Evolutionary conservation across 75 land plant genomes (phyloP).

Genomic region (Ceratopteris richardii): DNA sequence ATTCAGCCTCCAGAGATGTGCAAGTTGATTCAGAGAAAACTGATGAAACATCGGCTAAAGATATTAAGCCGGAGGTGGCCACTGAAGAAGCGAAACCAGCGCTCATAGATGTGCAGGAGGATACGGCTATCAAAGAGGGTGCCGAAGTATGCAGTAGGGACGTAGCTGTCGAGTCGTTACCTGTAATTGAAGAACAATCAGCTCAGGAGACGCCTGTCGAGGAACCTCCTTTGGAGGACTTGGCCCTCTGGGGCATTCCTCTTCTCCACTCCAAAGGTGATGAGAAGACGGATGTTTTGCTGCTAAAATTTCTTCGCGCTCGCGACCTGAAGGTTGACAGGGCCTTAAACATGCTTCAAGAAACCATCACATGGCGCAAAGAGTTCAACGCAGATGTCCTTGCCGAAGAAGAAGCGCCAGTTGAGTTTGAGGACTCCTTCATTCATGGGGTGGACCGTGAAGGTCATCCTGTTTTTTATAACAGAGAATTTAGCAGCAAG

Average conservation of each 20-base stretch:
- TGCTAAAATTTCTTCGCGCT: slow-evolving; percentile 54
- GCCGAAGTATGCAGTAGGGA: too few relatives aligned
- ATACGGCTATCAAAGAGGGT: too few relatives aligned
- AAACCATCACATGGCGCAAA: slow-evolving; percentile 43
- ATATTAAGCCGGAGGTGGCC: too few relatives aligned
- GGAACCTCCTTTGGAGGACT: slow-evolving; percentile 7
- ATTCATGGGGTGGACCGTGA: slow-evolving; percentile 32
- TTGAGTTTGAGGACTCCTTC: slow-evolving; percentile 13
- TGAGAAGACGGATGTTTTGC: slow-evolving; percentile 36
- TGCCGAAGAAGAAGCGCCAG: slow-evolving; percentile 17
- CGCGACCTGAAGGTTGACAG: slow-evolving; percentile 47
- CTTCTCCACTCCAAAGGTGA: slow-evolving; percentile 43
- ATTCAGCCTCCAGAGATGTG: too few relatives aligned
- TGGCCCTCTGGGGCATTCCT: slow-evolving; percentile 66
- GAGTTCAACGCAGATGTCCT: slow-evolving; percentile 23
- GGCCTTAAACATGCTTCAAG: slow-evolving; percentile 36
- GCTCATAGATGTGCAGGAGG: too few relatives aligned
- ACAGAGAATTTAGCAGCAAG: slow-evolving; percentile 23
- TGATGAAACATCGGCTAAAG: too few relatives aligned
- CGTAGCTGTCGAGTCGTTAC: too few relatives aligned
- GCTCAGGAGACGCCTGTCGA: background rate
- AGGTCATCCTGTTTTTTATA: slow-evolving; percentile 53
- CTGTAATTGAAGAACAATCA: too few relatives aligned
- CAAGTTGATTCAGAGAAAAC: too few relatives aligned
- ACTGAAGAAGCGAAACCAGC: too few relatives aligned